Evolutionary conservation across 2,329 filamentous ascomycete species (phyloP), one percentile per base, ranked within the genome.

Genomic region (Aspergillus japonicus): DNA sequence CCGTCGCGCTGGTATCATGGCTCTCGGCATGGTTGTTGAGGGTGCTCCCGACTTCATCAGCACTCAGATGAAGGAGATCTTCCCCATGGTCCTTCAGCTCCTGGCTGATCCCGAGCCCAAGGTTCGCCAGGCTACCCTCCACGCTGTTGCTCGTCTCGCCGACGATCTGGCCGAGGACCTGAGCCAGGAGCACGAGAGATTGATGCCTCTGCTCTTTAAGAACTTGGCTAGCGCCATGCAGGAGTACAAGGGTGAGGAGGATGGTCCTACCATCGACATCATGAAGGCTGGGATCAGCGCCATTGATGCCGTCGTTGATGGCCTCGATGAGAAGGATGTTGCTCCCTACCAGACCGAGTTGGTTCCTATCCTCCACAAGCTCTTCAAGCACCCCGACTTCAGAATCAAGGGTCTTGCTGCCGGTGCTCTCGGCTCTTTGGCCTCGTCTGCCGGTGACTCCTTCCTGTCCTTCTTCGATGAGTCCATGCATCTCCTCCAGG

Each of bases 21-120:
- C 94, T 52, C 85, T 99, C 5, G 94, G 94, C 61, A 96, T 94
- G 81, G 94, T 91, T 68, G 94, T 96, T 56, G 95, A 98, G 81
- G 95, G 95, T 68, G 94, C 95, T 31, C 95, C 95, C 16, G 95
- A 99, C 76, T 99, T 98, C 78, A 92, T 98, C 71, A 92, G 91
- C 64, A 96, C 93, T 21, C 95, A 99, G 78, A 86, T 98, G 63
- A 84, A 89, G 71, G 85, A 89, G 66, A 89, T 98, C 66, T 86
- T 98, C 75, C 95, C 95, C 52, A 83, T 91, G 68, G 87, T 98
- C 60, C 83, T 97, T 59, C 87, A 87, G 70, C 84, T 98, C 8
- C 86, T 99, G 44, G 76, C 92, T 72, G 95, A 99, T 73, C 82
- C 85, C n/a, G 90, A 96, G 66, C 83, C 87, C 67, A 87, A 88